Conservation (phyloP, 1,284 basidiomycete species). For the Pseudomicrostroma phylloplanum region DNA sequence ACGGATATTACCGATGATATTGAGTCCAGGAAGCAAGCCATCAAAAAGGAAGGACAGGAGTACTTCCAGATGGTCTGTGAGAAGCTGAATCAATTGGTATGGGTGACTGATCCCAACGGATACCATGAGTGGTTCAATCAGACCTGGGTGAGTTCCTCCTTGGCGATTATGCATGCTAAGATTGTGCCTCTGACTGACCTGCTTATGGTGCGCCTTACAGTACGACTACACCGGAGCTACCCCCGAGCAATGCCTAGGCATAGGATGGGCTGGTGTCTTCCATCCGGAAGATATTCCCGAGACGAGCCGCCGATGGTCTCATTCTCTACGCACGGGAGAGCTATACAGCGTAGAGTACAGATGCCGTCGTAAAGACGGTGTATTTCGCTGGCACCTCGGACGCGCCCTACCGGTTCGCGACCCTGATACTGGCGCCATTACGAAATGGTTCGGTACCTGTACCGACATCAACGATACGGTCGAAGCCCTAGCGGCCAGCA, state of each 20-base stretch:
- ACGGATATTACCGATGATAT: conserved; percentile 32
- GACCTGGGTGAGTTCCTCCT: background rate
- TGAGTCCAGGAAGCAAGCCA: conserved; percentile 17
- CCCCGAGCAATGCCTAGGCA: conserved; percentile 32
- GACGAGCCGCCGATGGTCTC: conserved; percentile 39
- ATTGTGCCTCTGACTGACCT: background rate
- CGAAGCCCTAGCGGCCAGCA: conserved; percentile 37
- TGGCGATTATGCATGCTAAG: background rate
- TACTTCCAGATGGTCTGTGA: conserved; percentile 43
- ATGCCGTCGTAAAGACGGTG: conserved; percentile 38
- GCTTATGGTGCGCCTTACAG: conserved; percentile 23
- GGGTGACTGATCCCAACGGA: conserved; percentile 47
- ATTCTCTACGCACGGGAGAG: conserved; percentile 50
- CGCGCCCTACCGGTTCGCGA: conserved; percentile 45
- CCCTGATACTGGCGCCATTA: conserved; percentile 31
- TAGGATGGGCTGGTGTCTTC: conserved; percentile 49
- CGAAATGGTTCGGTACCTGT: conserved; percentile 49
- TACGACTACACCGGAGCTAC: conserved; percentile 48
- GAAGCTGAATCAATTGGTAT: conserved; percentile 48
- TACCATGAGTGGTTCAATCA: conserved; percentile 42
- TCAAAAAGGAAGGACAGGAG: conserved; percentile 32
- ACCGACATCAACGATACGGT: conserved; percentile 45
- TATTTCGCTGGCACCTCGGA: conserved; percentile 46
- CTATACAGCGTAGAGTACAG: conserved; percentile 50
- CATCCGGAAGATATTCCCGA: conserved; percentile 50